phyloP scores from a whole-genome alignment of 1,139 yeast genomes.

The Kazachstania sp. region DNA sequence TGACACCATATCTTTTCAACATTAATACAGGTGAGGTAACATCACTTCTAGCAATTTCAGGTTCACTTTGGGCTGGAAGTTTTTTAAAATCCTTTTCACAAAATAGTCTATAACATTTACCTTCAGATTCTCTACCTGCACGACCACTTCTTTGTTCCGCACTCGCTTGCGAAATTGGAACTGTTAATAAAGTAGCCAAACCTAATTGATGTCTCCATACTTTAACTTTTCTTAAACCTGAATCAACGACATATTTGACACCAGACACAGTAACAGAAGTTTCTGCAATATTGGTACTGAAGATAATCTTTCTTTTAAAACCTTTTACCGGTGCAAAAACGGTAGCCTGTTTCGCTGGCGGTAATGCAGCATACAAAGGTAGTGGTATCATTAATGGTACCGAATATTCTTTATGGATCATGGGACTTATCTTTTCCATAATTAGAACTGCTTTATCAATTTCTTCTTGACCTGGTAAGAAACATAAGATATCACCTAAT shows the following conservation, averaged over 20 bases:
- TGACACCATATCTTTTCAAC: slow-evolving; percentile 73
- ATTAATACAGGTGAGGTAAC: slow-evolving; percentile 76
- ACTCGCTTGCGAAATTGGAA: slow-evolving; percentile 88
- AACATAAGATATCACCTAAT: slow-evolving; percentile 82
- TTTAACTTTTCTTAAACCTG: slow-evolving; percentile 86
- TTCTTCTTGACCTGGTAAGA: slow-evolving; percentile 94
- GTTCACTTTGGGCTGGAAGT: slow-evolving; percentile 74
- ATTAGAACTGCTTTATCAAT: slow-evolving; percentile 75
- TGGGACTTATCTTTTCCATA: slow-evolving; percentile 52
- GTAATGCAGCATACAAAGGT: slow-evolving; percentile 88
- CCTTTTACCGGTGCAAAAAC: slow-evolving; percentile 59
- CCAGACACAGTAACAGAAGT: slow-evolving; percentile 95
- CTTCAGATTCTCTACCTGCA: slow-evolving; percentile 95
- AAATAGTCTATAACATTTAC: slow-evolving; percentile 81
- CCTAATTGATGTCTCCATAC: slow-evolving; percentile 94
- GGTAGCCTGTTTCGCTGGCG: slow-evolving; percentile 72
- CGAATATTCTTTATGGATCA: slow-evolving; percentile 47
- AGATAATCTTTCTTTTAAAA: slow-evolving; percentile 59
- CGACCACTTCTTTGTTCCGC: slow-evolving; percentile 96
- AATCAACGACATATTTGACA: slow-evolving; percentile 85
- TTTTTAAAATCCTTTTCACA: slow-evolving; percentile 58
- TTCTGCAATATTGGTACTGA: slow-evolving; percentile 94
- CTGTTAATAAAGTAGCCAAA: slow-evolving; percentile 78
- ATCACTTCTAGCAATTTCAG: slow-evolving; percentile 84
- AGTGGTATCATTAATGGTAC: slow-evolving; percentile 70